Percentiles rank a stretch among this genome's conserved stretches.
Evolutionary conservation across 148 eudicot species (phyloP).

Genomic region (Nepenthes mirabilis): DNA sequence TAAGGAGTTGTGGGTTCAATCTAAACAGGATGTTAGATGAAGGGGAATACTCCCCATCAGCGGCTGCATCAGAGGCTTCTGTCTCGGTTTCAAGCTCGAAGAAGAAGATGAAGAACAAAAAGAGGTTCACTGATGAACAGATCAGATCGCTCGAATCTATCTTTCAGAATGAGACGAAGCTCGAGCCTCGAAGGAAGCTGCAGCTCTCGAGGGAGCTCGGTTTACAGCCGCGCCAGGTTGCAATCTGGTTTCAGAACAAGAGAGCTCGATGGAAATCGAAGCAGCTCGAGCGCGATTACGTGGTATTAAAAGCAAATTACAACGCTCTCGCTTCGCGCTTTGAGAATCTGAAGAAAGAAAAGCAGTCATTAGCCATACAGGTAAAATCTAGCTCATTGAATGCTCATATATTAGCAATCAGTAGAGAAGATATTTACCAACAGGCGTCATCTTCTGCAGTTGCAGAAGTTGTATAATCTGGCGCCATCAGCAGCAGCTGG

Average conservation of each 20-base stretch:
- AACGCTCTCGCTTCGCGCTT: conserved; percentile 26
- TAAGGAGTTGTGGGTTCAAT: too few species aligned
- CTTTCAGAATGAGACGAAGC: conserved; percentile 36
- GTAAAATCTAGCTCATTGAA: conserved; percentile 5
- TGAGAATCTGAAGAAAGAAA: conserved; percentile 28
- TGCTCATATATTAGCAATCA: too few species aligned
- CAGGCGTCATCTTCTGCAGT: too few species aligned
- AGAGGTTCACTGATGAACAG: conserved; percentile 32
- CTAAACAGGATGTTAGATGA: too few species aligned
- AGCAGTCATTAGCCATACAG: conserved; percentile 27
- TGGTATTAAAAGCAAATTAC: conserved; percentile 19
- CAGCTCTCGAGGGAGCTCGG: conserved; percentile 41
- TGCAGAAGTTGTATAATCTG: too few species aligned
- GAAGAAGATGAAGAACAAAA: conserved; percentile 12
- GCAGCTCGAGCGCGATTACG: conserved; percentile 39
- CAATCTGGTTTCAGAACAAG: conserved; percentile 55
- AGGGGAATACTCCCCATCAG: too few species aligned
- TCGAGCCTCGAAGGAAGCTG: conserved; percentile 34
- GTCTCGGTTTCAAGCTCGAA: too few species aligned
- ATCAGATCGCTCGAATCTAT: conserved; percentile 28
- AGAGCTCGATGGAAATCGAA: conserved; percentile 47
- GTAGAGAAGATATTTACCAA: too few species aligned
- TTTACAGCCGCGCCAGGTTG: conserved; percentile 44
- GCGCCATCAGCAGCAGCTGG: too few species aligned
- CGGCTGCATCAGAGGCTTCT: too few species aligned